A percentile compares a stretch with the other conserved stretches of the same genome.
These are phyloP conservation scores for Thuja plicata DNA, from an alignment of 83 land plant genomes.

Conservation along the genomic window DNA sequence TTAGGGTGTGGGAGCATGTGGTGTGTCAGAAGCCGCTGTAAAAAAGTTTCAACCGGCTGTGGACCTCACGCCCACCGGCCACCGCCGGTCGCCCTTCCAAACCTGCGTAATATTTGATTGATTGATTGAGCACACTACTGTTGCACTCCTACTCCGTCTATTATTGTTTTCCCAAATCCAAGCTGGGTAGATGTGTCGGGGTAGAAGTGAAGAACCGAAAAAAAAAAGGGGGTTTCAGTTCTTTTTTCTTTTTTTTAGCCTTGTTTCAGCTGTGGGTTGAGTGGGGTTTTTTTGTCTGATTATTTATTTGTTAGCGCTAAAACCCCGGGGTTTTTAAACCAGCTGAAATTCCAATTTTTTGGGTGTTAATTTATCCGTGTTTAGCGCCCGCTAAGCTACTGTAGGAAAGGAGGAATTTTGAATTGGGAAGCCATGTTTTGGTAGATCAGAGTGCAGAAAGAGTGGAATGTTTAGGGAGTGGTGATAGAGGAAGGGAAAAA, in stretches of 20 bases:
- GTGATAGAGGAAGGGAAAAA: neutral
- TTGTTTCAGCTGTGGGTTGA: neutral
- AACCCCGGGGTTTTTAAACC: neutral
- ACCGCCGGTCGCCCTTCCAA: constrained; percentile 10
- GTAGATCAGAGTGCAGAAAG: neutral
- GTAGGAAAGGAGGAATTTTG: neutral
- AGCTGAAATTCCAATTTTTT: neutral
- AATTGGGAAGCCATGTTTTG: neutral
- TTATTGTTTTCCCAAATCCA: constrained; percentile 3
- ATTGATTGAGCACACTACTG: neutral
- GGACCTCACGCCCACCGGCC: neutral
- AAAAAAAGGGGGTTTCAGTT: neutral
- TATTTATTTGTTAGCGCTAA: neutral
- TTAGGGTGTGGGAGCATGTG: constrained; percentile 12
- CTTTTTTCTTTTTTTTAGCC: neutral
- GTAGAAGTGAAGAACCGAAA: neutral
- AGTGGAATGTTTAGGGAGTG: neutral
- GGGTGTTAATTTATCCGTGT: neutral
- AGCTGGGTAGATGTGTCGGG: constrained; percentile 1
- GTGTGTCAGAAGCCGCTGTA: constrained; percentile 15
- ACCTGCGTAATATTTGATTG: constrained; percentile 18
- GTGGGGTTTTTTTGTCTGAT: constrained; percentile 5
- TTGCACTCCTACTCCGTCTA: neutral
- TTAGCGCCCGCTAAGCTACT: neutral
- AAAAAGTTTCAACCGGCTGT: constrained; percentile 4